Base-by-base conservation (phyloP, 331 rosid genomes). In the Quercus tomentella region DNA sequence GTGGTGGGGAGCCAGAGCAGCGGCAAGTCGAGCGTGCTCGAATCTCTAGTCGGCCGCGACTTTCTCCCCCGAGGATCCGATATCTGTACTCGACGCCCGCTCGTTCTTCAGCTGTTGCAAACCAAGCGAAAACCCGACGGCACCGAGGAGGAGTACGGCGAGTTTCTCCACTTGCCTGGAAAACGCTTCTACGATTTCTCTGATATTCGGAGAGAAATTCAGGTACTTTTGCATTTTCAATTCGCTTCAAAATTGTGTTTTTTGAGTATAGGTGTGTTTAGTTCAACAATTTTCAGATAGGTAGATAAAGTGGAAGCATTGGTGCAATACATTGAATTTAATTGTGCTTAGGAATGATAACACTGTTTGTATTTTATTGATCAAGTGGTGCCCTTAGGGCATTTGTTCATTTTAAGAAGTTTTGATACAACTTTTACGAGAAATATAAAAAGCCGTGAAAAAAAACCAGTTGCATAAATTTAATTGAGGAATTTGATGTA, bases 1-100 rank as follows among this genome's bases (percentile, higher is more conserved):
- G 98, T 96, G 20, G 98, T 96, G 58, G 99, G 99, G 9, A 93
- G 99, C 81, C 99, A 96, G 84, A 96, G 99, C 79, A 96, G 99
- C 82, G 98, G 99, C 76, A 96, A 96, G 92, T 96, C 99, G 31
- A 96, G 99, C 85, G 99, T 96, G 72, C 97, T 96, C 17, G 99
- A 96, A 81, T 87, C 99, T 11, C 92, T 96, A 12, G 99, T 96
- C 41, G 99, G 98, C 30, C 97, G 99, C 4, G 99, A 96, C 85
- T 96, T 96, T 86, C 87, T 96, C 75, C 99, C 99, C 0, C 88
- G 97, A 25, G 99, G 99, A 58, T 85, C 88, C 31, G 99, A 93
- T 11, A 93, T 96, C 76, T 96, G 99, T 74, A 96, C 99, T 14
- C 86, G 99, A 77, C 86, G 99, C 60, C 99, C 98, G 0, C 97